These are phyloP conservation scores for Madurella fahalii DNA, from an alignment of 2,329 filamentous ascomycete species.

Conservation along the genomic window DNA sequence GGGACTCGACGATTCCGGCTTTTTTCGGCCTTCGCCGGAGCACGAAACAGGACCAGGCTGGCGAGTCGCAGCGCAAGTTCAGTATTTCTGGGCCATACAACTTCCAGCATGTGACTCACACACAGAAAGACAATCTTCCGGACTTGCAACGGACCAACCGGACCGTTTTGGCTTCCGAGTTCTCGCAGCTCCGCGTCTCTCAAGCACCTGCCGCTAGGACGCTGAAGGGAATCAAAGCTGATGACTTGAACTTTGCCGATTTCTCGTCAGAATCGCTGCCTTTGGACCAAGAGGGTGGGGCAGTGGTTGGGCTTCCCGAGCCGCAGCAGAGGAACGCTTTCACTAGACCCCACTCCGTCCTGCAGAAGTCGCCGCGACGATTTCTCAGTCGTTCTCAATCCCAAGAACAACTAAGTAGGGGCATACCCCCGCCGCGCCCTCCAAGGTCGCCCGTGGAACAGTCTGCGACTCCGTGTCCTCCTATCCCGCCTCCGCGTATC, in stretches of 20 bases:
- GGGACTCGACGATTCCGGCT: conserved; percentile 46
- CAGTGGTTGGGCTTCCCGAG: conserved; percentile 9
- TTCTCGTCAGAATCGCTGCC: conserved; percentile 44
- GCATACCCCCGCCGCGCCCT: conserved; percentile 43
- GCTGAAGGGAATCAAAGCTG: conserved; percentile 36
- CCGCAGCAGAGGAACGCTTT: conserved; percentile 21
- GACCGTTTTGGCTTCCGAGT: conserved; percentile 41
- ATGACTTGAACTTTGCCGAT: conserved; percentile 44
- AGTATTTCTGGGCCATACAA: conserved; percentile 63
- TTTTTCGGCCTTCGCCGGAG: conserved; percentile 50
- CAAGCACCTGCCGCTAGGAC: conserved; percentile 34
- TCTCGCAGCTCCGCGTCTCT: conserved; percentile 38
- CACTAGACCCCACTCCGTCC: conserved; percentile 27
- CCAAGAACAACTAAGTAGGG: conserved; percentile 45
- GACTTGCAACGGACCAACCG: conserved; percentile 39
- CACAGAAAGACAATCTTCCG: conserved; percentile 45
- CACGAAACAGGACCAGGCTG: conserved; percentile 30
- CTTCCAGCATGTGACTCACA: conserved; percentile 62
- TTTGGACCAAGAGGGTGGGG: conserved; percentile 19
- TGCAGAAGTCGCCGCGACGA: conserved; percentile 32
- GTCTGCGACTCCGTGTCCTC: conserved; percentile 30
- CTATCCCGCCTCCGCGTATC: conserved; percentile 48
- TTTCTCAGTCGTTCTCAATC: conserved; percentile 44
- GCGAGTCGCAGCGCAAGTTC: conserved; percentile 38
- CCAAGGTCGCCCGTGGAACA: conserved; percentile 44